Percentiles rank a stretch among this genome's conserved stretches.
These are phyloP conservation scores for Elongisporangium undulatum DNA, from an alignment of 352 stramenopile species.

Conservation along the genomic window DNA sequence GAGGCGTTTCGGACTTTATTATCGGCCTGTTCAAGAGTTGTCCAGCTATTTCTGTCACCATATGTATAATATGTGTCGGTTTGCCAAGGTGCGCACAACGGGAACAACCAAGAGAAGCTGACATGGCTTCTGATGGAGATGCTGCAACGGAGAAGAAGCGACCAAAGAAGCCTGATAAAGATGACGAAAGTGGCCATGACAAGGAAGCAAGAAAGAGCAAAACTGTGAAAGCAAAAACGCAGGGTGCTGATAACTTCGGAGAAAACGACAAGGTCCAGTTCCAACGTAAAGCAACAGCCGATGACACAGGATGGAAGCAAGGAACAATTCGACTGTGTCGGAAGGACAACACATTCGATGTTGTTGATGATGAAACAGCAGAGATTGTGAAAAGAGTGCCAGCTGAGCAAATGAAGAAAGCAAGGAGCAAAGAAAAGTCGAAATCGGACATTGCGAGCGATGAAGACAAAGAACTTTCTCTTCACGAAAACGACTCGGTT, in stretches of 20 bases:
- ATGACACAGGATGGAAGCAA: slow-evolving; percentile 18
- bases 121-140: no score
- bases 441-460: slow-evolving; percentile 9
- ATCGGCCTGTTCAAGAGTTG: no score
- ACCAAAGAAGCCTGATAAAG: no score
- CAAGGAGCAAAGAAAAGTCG: slow-evolving; percentile 6
- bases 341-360: slow-evolving; percentile 23
- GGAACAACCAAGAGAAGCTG: no score
- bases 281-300: slow-evolving; percentile 1
- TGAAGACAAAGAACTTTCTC: slow-evolving; percentile 5
- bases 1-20: no score
- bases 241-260: slow-evolving; percentile 3
- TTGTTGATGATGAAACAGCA: slow-evolving; percentile 23
- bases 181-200: no score
- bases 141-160: no score
- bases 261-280: slow-evolving; percentile 22
- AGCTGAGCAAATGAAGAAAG: slow-evolving; percentile 7
- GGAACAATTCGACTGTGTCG: slow-evolving; percentile 24
- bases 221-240: neutral
- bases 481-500: slow-evolving; percentile 22
- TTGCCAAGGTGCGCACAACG: no score
- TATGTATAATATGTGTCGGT: no score
- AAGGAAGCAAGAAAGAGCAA: neutral
- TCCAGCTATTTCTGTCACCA: no score
- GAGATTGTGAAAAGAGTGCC: slow-evolving; percentile 26